Base-by-base conservation (phyloP, 2,329 filamentous ascomycete genomes). In the Fusarium luffae region DNA sequence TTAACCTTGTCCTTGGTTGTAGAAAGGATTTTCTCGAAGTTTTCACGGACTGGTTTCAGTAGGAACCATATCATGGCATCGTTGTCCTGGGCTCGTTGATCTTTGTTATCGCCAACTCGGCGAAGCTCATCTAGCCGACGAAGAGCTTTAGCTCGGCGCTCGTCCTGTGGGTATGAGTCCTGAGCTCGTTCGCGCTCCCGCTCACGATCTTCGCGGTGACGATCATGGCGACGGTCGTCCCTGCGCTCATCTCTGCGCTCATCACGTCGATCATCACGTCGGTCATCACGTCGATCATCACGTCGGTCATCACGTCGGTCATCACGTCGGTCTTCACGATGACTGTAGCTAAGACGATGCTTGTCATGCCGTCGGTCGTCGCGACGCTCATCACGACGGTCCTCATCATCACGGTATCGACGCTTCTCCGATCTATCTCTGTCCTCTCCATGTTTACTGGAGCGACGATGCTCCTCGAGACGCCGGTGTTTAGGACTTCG, bases 1-100 rank as follows among this genome's bases (percentile, higher is more conserved):
- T 88, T 88, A 66, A 90, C 86, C 51, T 85, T 85, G 70, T 89
- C 88, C 69, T 86, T 87, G 4, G 87, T 91, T 6, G 89, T 89
- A 54, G 84, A 85, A 56, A 86, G 82, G 56, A 91, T 86, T 28
- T 82, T 83, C 68, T 86, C 84, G 52, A 92, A 85, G 65, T 88
- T 89, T 63, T 86, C 84, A 50, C 84, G 84, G 28, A 91, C 86
- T 16, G 88, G 88, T 63, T 87, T 86, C 63, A 90, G 77, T 40
- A 86, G 74, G 62, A 79, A 83, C 82, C 82, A 84, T 23, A 85
- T 81, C 78, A 84, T 80, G 5, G 81, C 82, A 61, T 84, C 82
- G 46, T 83, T 82, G 54, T 84, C 79, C 54, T 78, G 79, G 46
- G 77, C 82, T 27, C 83, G 79, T 68, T 84, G 82, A 50, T 87